A percentile compares a stretch with the other conserved stretches of the same genome.
Conservation (phyloP, 83 land plant species). For the Thuja plicata region DNA sequence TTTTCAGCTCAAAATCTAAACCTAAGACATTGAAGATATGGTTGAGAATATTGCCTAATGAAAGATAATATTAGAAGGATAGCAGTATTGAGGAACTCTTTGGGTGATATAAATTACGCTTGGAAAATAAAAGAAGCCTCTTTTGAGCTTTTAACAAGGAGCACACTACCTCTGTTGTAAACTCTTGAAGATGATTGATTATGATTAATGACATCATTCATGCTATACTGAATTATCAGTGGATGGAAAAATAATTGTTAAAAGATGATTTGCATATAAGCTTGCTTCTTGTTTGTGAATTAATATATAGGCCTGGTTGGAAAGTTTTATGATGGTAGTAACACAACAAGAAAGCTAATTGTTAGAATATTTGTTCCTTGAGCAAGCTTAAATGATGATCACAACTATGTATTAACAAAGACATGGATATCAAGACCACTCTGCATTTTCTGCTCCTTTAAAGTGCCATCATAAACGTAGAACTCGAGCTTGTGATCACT, state of each 20-base stretch:
- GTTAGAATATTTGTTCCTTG: not conserved
- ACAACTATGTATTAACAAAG: not conserved
- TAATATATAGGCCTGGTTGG: not conserved
- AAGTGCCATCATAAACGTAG: not conserved
- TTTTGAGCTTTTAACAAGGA: not conserved
- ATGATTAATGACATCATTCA: not conserved
- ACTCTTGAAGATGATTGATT: not conserved
- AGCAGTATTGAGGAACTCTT: not conserved
- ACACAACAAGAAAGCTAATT: not conserved
- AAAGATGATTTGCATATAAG: not conserved
- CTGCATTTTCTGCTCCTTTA: not conserved
- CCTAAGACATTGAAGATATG: not conserved
- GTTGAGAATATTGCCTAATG: not conserved
- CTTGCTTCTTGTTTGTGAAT: not conserved
- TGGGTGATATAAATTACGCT: not conserved
- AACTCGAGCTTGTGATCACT: not conserved
- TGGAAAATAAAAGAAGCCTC: not conserved
- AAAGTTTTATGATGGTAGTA: not conserved
- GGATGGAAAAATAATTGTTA: not conserved
- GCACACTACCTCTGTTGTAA: not conserved
- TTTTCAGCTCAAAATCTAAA: not conserved
- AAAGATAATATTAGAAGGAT: not conserved
- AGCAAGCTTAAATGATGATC: not conserved
- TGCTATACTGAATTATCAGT: not conserved
- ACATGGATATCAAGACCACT: not conserved